Evolutionary conservation across 2,329 filamentous ascomycete species (phyloP).

Genomic region (Monilinia fructicola): DNA sequence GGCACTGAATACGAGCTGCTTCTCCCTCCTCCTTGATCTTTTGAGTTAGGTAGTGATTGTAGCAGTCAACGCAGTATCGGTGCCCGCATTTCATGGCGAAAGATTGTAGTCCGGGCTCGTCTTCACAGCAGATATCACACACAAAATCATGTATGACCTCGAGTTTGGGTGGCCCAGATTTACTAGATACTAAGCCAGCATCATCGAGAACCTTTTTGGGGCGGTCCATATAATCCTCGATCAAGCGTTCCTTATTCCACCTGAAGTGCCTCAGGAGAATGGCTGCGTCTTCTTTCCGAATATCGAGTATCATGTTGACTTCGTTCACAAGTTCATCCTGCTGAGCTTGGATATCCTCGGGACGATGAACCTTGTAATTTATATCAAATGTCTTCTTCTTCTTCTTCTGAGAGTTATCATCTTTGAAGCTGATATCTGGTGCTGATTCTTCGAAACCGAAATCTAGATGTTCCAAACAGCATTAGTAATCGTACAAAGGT

Average conservation of each 20-base stretch:
- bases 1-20: conserved; percentile 91
- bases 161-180: conserved; percentile 63
- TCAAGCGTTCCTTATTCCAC: conserved; percentile 95
- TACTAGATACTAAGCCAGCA: conserved; percentile 72
- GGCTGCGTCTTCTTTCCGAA: conserved; percentile 84
- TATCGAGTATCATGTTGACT: conserved; percentile 86
- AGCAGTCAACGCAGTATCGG: conserved; percentile 90
- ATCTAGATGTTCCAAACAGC: conserved; percentile 30
- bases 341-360: conserved; percentile 77
- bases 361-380: conserved; percentile 77
- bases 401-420: conserved; percentile 69
- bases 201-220: conserved; percentile 77
- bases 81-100: conserved; percentile 96
- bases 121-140: conserved; percentile 96
- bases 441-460: conserved; percentile 52
- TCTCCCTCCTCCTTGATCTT: conserved; percentile 97
- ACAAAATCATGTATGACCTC: conserved; percentile 73
- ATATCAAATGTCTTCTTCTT: conserved; percentile 78
- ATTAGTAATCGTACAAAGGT: conserved; percentile 22
- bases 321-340: conserved; percentile 86
- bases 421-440: conserved; percentile 48
- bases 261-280: conserved; percentile 85
- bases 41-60: conserved; percentile 83
- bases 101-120: conserved; percentile 71
- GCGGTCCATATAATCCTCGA: conserved; percentile 95